Evolutionary conservation across 345 rosid species (phyloP), one percentile per base, ranked within the genome.

Genomic region (Triadica sebifera): DNA sequence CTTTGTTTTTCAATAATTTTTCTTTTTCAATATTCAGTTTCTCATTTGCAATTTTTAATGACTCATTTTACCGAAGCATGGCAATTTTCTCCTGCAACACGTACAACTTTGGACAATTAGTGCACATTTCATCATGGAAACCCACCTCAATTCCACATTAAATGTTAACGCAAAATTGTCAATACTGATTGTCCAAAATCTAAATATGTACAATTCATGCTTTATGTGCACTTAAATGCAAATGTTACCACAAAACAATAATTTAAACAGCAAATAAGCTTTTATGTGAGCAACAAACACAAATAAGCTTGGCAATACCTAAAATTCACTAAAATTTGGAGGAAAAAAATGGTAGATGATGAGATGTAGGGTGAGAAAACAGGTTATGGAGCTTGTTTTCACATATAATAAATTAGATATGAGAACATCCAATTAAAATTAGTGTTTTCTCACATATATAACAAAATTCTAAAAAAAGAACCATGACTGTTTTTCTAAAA

Each of bases 61-160:
- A 84, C 8, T 88, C 90, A 66, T 87, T 94, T 86, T 85, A 88
- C 76, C 86, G 90, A 76, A 92, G 86, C 97, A 94, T 91, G 70
- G 92, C 81, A 85, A 94, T 84, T 85, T 94, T 94, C 83, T 94
- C 98, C 98, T 92, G 90, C 83, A 85, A 67, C 9, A 52, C n/a
- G n/a, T n/a, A n/a, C 58, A 76, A 58, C 11, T n/a, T 59, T 24
- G 59, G 39, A 39, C 46, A 75, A 58, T 43, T n/a, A 34, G 22
- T 9, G 10, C 46, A 59, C 72, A 73, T 43, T 64, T 69, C 46
- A 72, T 16, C 67, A 75, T 20, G 72, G 17, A 65, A 74, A 38
- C 4, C 39, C 39, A n/a, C 39, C 45, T 34, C 12, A 29, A 29
- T 19, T 62, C 47, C 37, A 15, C 22, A 65, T 20, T 25, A 70